These are phyloP conservation scores for Herpotrichia juniperi DNA, from an alignment of 2,329 filamentous ascomycete genomes.

Conservation along the genomic window DNA sequence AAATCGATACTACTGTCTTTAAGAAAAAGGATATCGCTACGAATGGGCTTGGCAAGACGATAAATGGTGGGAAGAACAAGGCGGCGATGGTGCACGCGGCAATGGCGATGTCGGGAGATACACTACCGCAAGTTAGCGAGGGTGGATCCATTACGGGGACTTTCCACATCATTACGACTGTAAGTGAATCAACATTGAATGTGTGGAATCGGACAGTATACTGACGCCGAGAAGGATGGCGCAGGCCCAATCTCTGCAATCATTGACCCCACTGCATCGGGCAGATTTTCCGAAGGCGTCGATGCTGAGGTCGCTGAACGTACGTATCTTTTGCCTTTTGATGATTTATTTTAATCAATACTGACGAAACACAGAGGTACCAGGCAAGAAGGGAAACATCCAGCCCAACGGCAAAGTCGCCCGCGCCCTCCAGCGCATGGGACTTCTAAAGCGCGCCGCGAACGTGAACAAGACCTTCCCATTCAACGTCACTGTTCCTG, in stretches of 20 bases:
- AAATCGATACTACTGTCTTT: conserved; percentile 57
- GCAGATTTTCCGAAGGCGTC: conserved; percentile 29
- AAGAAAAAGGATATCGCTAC: conserved; percentile 37
- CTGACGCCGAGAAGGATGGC: conserved; percentile 53
- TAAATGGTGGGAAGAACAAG: conserved; percentile 45
- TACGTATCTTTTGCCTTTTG: neutral
- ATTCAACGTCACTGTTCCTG: conserved; percentile 52
- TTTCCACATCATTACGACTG: conserved; percentile 66
- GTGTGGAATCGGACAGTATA: neutral
- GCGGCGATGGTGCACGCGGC: conserved; percentile 37
- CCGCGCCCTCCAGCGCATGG: conserved; percentile 10
- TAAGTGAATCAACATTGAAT: neutral
- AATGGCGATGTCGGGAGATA: conserved; percentile 59
- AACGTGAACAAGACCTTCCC: conserved; percentile 22
- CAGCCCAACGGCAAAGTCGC: conserved; percentile 16
- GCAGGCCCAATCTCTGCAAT: conserved; percentile 67
- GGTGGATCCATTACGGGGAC: conserved; percentile 62
- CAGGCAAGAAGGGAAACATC: conserved; percentile 26
- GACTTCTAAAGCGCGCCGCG: conserved; percentile 16
- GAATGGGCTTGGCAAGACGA: conserved; percentile 50
- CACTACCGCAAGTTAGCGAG: conserved; percentile 61
- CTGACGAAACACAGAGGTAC: conserved; percentile 12
- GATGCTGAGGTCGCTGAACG: conserved; percentile 15
- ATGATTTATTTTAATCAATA: neutral
- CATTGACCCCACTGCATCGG: conserved; percentile 65